Conservation (phyloP, 768 basidiomycete species). For the Lactarius quietus region DNA sequence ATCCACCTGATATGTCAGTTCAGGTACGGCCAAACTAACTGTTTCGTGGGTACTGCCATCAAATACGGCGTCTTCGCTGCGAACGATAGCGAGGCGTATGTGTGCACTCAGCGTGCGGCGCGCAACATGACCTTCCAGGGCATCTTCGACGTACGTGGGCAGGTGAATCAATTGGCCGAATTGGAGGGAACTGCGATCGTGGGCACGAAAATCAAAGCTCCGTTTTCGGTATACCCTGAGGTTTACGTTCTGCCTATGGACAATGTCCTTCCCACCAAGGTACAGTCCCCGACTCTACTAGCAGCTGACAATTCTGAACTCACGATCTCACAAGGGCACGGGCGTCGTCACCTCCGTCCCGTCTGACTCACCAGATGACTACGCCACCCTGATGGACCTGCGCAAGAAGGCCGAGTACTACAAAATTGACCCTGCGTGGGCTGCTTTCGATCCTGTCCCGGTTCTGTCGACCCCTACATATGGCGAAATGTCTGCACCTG, state of each 20-base stretch:
- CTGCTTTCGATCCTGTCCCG: slow-evolving; percentile 76
- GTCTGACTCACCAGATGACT: slow-evolving; percentile 98
- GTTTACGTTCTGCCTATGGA: slow-evolving; percentile 99
- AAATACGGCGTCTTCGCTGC: slow-evolving; percentile 92
- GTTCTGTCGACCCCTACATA: slow-evolving; percentile 89
- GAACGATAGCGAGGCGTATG: slow-evolving; percentile 81
- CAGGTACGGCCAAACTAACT: slow-evolving; percentile 98
- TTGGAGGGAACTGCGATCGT: slow-evolving; percentile 76
- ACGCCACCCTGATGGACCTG: slow-evolving; percentile 81
- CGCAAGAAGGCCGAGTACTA: slow-evolving; percentile 97
- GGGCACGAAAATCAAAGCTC: slow-evolving; percentile 88
- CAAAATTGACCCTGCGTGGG: slow-evolving; percentile 90
- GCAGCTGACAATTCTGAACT: background rate
- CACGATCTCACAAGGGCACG: slow-evolving; percentile 59
- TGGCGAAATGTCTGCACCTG: slow-evolving; percentile 84
- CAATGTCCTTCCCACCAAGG: slow-evolving; percentile 92
- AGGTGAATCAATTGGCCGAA: slow-evolving; percentile 69
- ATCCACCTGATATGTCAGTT: background rate
- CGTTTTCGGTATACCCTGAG: slow-evolving; percentile 75
- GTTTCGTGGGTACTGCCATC: slow-evolving; percentile 87
- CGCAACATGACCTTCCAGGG: slow-evolving; percentile 99
- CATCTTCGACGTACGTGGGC: slow-evolving; percentile 65
- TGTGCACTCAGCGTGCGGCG: slow-evolving; percentile 85
- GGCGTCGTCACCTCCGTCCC: slow-evolving; percentile 98
- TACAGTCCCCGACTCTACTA: slow-evolving; percentile 53